Base-by-base conservation (phyloP, 441 rosid species). In the Jatropha podagrica region DNA sequence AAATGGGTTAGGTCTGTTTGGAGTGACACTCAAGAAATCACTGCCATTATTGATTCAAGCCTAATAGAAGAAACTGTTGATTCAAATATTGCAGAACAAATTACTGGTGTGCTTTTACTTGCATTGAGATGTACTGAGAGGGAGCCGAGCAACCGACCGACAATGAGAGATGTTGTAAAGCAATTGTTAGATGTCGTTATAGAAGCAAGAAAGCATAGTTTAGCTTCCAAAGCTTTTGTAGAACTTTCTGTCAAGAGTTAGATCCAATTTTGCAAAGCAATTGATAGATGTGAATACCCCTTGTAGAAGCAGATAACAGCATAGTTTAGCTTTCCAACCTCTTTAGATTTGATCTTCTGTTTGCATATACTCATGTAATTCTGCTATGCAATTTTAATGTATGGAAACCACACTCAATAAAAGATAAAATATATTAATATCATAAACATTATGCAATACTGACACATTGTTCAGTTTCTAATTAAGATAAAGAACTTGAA, bases 111-210 rank as follows among this genome's bases (percentile, higher is more conserved):
- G 61, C 51, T 67, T 48, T 14, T 58, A 38, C 37, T 75, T 59
- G 78, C 78, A 44, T 10, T 68, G 68, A 68, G 63, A 68, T 75
- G 78, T 11, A 59, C 88, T 4, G 89, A 92, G 44, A 77, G 74
- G 63, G 91, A 89, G 7, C 92, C 93, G 1, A 74, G 77, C 52
- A 82, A 56, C 66, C 86, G 98, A 76, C 95, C 93, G 4, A 80
- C 84, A 44, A 94, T 86, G 97, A 88, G 88, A 82, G 85, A 88
- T 55, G 98, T 84, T 38, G 95, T 88, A 59, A 91, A 82, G 77
- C 84, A 78, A 73, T 78, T 92, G 79, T 18, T 80, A 12, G 79
- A 86, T 61, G 75, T 72, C 20, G 41, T 71, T 15, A 37, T 3
- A 60, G 55, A 61, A 61, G 46, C 37, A 46, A 32, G 10, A 3